These are phyloP conservation scores for Cryphonectria radicalis DNA, from an alignment of 2,329 filamentous ascomycete species.

Conservation along the genomic window DNA sequence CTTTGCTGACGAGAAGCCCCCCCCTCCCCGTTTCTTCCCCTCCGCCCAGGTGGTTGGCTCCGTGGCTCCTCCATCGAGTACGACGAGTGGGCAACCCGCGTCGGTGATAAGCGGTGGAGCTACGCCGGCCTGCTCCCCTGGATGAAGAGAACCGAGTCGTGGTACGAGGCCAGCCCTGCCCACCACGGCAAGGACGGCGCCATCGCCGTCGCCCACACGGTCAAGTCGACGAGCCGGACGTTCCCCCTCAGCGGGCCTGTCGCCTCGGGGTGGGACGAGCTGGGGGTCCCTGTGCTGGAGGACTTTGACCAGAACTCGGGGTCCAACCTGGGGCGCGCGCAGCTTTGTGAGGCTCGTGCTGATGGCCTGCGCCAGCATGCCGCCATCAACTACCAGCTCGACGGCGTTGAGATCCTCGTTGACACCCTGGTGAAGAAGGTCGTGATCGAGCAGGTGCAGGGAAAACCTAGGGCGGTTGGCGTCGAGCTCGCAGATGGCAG, in stretches of 20 bases:
- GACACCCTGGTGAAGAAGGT: slow-evolving; percentile 33
- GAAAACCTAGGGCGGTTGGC: slow-evolving; percentile 32
- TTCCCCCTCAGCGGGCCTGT: slow-evolving; percentile 41
- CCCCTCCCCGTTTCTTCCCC: not conserved
- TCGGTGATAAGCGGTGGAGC: slow-evolving; percentile 44
- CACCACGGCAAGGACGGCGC: slow-evolving; percentile 38
- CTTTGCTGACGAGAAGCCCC: too few species aligned
- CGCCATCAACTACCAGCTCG: slow-evolving; percentile 35
- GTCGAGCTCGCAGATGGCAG: slow-evolving; percentile 32
- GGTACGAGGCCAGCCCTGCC: slow-evolving; percentile 30
- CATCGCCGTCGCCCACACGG: slow-evolving; percentile 34
- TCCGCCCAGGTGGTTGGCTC: slow-evolving; percentile 42
- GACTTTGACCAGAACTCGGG: slow-evolving; percentile 36
- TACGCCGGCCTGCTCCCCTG: slow-evolving; percentile 41
- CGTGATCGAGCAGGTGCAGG: slow-evolving; percentile 31
- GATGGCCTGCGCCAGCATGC: slow-evolving; percentile 38
- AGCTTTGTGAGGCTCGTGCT: slow-evolving; percentile 38
- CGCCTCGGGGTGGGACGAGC: slow-evolving; percentile 38
- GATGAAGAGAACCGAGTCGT: slow-evolving; percentile 33
- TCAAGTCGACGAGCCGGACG: slow-evolving; percentile 34
- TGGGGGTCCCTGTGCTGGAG: slow-evolving; percentile 35
- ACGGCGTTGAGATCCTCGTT: slow-evolving; percentile 34
- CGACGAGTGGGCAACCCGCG: slow-evolving; percentile 48
- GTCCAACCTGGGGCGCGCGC: slow-evolving; percentile 36
- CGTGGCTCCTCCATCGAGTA: slow-evolving; percentile 50